Base-by-base conservation (phyloP, 2,329 filamentous ascomycete species). In the Ambrosiella beaveri region DNA sequence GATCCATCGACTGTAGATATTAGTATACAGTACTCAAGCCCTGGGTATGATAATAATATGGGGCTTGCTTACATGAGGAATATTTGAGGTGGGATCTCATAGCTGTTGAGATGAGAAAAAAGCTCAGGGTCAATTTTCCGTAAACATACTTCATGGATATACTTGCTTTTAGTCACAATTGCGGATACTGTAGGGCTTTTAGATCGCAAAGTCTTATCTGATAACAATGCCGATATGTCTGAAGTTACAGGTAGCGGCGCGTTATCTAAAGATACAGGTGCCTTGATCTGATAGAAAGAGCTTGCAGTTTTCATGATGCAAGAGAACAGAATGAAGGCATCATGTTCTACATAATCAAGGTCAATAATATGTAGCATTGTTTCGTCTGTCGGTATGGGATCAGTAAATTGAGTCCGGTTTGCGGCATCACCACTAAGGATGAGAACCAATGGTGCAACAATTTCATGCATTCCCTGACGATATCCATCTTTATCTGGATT, bases 401-500 rank as follows among this genome's bases (percentile, higher is more conserved):
- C 66, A 2, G 52, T 37, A 13, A 58, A 35, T 6, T 11, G 19
- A 1, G 17, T 35, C 51, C 64, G 63, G 2, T 69, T 66, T 2
- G 66, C 64, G 6, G 90, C 85, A 71, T 98, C 93, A 64, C 84
- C 77, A 64, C 90, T 82, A 5, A 97, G 73, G 1, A 88, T 86
- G 77, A 88, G 88, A 6, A 96, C 73, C 41, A 98, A 82, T 0
- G 93, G 90, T 0, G 93, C 93, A 12, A 97, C 75, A 49, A 98
- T 74, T 70, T 98, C 93, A 68, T 98, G 93, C 91, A 98, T 98
- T 9, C 93, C 93, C 71, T 98, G 93, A n/a, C 93, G 82, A 68
- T 98, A 98, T 15, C 81, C 89, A 13, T 88, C 88, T 57, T 88
- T 77, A 63, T 85, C 82, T 1, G 88, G 88, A 66, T 97, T 88